Percentiles rank a stretch among this genome's conserved stretches.
Conservation (phyloP, 2,329 filamentous ascomycete species). For the Aspergillus ruber region DNA sequence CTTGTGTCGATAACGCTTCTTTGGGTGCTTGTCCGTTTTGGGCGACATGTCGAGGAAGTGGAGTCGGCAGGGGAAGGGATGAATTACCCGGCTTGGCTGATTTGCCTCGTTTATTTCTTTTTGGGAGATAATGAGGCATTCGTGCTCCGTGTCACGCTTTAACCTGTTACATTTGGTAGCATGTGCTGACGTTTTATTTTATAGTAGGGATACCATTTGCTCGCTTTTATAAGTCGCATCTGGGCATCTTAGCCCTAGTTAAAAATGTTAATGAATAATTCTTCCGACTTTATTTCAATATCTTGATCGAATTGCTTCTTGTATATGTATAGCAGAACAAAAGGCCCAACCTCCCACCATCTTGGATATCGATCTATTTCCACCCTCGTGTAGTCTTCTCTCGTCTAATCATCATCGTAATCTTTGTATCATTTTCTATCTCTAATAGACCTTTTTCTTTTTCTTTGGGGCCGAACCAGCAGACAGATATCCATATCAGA, state of each 20-base stretch:
- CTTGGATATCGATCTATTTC: too few species aligned
- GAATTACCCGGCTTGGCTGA: slow-evolving; percentile 40
- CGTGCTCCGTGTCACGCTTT: slow-evolving; percentile 1
- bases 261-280: too few species aligned
- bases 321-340: too few species aligned
- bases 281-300: too few species aligned
- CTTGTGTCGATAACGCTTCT: slow-evolving; percentile 27
- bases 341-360: too few species aligned
- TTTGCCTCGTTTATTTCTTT: slow-evolving; percentile 6
- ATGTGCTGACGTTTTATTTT: slow-evolving; percentile 2
- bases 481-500: not conserved
- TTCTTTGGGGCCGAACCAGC: not conserved
- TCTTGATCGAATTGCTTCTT: too few species aligned
- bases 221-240: too few species aligned
- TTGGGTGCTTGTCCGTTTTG: slow-evolving; percentile 33
- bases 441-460: not conserved
- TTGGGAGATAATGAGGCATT: slow-evolving; percentile 8
- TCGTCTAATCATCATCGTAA: too few species aligned
- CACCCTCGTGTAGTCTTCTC: too few species aligned
- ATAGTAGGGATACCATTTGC: too few species aligned
- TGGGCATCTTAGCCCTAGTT: too few species aligned
- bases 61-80: slow-evolving; percentile 36
- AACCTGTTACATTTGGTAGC: not conserved
- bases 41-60: slow-evolving; percentile 22
- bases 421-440: too few species aligned